Conservation (phyloP, 139 green algal genomes). For the Microglena sp. region DNA sequence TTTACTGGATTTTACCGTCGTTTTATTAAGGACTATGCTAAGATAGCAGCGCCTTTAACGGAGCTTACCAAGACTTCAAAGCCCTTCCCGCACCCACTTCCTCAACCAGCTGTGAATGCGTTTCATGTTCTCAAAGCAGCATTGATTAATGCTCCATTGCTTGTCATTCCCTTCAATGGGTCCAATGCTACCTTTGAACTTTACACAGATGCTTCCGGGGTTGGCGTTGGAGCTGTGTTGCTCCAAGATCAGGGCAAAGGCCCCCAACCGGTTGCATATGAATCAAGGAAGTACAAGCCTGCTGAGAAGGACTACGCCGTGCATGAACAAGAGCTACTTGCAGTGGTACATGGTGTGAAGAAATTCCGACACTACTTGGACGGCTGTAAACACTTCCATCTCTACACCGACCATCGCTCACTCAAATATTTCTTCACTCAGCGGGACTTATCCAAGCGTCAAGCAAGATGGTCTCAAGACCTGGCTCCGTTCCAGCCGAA, state of each 20-base stretch:
- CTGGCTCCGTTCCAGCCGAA: constrained; percentile 19
- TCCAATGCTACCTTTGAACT: constrained; percentile 9
- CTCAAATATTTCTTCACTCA: constrained; percentile 27
- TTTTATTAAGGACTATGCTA: too few species aligned
- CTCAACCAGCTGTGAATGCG: too few species aligned
- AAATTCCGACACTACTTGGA: constrained; percentile 36
- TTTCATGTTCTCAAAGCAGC: too few species aligned
- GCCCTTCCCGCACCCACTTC: too few species aligned
- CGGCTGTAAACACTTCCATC: constrained; percentile 5
- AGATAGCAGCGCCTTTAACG: too few species aligned
- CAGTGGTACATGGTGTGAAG: constrained; percentile 19
- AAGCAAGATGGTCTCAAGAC: constrained; percentile 26
- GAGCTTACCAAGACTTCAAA: too few species aligned
- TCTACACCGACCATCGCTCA: constrained; percentile 23
- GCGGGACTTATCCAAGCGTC: constrained; percentile 13
- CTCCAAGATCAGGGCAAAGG: constrained; percentile 19
- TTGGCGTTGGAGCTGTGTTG: constrained; percentile 22
- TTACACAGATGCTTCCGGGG: constrained; percentile 22
- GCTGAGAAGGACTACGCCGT: constrained; percentile 33
- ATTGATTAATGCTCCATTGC: too few species aligned
- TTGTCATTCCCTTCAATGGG: neutral
- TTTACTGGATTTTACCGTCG: constrained; percentile 3
- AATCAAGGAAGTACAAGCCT: constrained; percentile 18
- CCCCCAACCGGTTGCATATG: constrained; percentile 19
- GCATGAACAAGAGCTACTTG: constrained; percentile 35